phyloP scores from a whole-genome alignment of 345 rosid genomes.

The Citrus medica region DNA sequence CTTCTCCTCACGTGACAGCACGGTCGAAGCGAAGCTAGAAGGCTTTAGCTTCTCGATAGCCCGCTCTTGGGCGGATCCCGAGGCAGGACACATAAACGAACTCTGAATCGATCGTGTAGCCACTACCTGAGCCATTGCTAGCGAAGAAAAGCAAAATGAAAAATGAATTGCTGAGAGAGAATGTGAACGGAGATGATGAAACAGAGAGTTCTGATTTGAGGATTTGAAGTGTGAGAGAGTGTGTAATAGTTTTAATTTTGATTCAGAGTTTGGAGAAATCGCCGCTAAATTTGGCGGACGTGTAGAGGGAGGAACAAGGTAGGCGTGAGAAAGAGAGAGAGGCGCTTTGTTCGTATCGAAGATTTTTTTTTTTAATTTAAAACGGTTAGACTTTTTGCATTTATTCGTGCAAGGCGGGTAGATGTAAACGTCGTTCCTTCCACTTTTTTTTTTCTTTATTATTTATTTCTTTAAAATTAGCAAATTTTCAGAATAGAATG shows the following conservation, averaged over 20 bases:
- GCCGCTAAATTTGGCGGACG: slow-evolving; percentile 53
- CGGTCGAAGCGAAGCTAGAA: slow-evolving; percentile 45
- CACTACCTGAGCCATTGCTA: slow-evolving; percentile 73
- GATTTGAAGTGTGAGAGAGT: slow-evolving; percentile 3
- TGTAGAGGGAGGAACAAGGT: slow-evolving; percentile 4
- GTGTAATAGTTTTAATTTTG: not conserved
- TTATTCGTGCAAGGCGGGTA: not conserved
- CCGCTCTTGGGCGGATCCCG: slow-evolving; percentile 48
- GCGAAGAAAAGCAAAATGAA: not conserved
- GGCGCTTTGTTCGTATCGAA: slow-evolving; percentile 67
- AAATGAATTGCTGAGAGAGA: slow-evolving; percentile 2
- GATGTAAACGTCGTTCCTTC: not conserved
- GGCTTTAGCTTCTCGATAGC: slow-evolving; percentile 44
- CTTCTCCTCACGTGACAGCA: slow-evolving; percentile 29
- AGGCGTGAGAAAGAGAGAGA: not conserved
- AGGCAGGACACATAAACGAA: slow-evolving; percentile 35
- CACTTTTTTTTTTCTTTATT: too few species aligned
- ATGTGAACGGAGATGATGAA: slow-evolving; percentile 1
- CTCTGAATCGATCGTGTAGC: slow-evolving; percentile 64
- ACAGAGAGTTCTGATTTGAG: not conserved
- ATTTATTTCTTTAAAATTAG: too few species aligned
- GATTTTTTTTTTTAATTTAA: not conserved
- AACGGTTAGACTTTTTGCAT: not conserved
- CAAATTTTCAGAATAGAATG: too few species aligned
- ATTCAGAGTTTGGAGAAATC: slow-evolving; percentile 39